Percentiles rank a stretch among this genome's conserved stretches.
phyloP scores from a whole-genome alignment of 2,329 filamentous ascomycete species.

The Aspergillus felis region DNA sequence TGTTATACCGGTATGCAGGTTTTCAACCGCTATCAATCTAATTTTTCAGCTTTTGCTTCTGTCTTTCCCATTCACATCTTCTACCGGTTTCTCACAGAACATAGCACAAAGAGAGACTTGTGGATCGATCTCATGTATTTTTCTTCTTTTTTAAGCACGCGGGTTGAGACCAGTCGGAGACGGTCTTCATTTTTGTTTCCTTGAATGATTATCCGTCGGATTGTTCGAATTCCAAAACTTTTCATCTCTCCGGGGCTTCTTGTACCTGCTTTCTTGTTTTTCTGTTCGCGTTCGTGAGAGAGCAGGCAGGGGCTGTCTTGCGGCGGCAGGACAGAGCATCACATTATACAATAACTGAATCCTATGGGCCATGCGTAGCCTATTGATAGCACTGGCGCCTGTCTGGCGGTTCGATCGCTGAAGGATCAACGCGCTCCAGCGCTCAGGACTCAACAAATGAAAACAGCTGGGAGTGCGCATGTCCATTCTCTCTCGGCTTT shows the following conservation, averaged over 20 bases:
- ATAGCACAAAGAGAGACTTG: neutral
- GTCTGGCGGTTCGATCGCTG: neutral
- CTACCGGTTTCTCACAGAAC: neutral
- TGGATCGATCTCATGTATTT: neutral
- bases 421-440: too few relatives aligned
- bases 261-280: slow-evolving; percentile 7
- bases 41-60: slow-evolving; percentile 1
- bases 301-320: slow-evolving; percentile 13
- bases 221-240: neutral
- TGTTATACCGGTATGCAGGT: neutral
- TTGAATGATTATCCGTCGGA: neutral
- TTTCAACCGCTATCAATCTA: neutral
- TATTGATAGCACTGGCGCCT: neutral
- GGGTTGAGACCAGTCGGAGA: neutral
- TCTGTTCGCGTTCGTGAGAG: slow-evolving; percentile 9
- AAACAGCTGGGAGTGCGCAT: neutral
- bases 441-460: too few relatives aligned
- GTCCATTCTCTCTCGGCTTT: too few relatives aligned
- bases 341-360: neutral
- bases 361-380: neutral
- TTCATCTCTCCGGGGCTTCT: slow-evolving; percentile 1
- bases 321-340: neutral
- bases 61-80: neutral
- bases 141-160: neutral
- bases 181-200: too few relatives aligned